Evolutionary conservation across 2,329 filamentous ascomycete species (phyloP), one percentile per base, ranked within the genome.

Genomic region (Alternaria sp.): DNA sequence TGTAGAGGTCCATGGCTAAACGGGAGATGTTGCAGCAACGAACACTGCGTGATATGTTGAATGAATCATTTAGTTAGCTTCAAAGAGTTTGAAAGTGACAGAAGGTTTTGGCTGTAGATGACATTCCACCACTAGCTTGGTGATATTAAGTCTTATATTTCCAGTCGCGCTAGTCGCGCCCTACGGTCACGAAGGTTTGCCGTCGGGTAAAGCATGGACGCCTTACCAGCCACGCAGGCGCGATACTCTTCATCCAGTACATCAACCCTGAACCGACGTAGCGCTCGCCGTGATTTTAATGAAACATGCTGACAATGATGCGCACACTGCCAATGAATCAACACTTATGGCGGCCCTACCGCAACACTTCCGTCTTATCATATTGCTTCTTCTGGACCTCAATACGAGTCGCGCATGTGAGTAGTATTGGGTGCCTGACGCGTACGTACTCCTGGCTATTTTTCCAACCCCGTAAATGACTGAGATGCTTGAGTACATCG

Each of bases 141-240:
- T 38, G 48, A 22, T 51, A 16, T 40, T 11, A 28, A 40, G 10
- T 38, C 22, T 36, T 38, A 7, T 18, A 40, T n/a, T 14, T 18
- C 25, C 34, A 27, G 22, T 27, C 11, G 49, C 49, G 22, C 49
- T 52, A 52, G 22, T 52, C 34, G n/a, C 49, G 49, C 49, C 34
- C 36, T 52, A 52, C 25, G 22, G 28, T 36, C 18, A 49, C 30
- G 30, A 36, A 52, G 30, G 49, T 52, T 27, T 30, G 18, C 12
- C 32, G 25, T 54, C 20, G 36, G 34, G 9, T 18, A 48, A 55
- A 27, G 16, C 16, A 14, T 50, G 44, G 9, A 34, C 43, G 57
- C 43, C 57, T 55, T 30, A 20, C 25, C 34, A 40, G 27, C 32
- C 16, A 41, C 34, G n/a, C n/a, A 20, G 27, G 20, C 27, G 34